These are phyloP conservation scores for Limtongozyma cylindracea DNA, from an alignment of 805 yeast genomes.

Conservation along the genomic window DNA sequence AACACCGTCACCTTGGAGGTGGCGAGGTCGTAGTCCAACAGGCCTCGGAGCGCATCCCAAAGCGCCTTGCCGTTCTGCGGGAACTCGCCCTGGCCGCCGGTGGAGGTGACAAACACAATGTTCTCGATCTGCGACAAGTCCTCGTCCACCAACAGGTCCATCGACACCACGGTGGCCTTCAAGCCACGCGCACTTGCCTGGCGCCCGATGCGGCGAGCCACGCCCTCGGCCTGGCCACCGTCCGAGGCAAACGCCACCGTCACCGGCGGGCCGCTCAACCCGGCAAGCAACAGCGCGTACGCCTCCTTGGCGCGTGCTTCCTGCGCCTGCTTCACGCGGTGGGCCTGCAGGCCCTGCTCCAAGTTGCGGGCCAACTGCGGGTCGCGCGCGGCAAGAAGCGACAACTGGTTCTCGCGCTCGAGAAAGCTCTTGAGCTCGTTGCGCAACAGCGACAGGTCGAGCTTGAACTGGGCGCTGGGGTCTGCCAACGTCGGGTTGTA, in stretches of 20 bases:
- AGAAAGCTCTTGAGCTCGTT: slow-evolving; percentile 56
- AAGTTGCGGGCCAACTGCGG: slow-evolving; percentile 64
- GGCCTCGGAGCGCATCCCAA: slow-evolving; percentile 44
- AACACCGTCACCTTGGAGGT: slow-evolving; percentile 32
- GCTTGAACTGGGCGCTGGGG: slow-evolving; percentile 34
- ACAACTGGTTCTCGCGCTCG: slow-evolving; percentile 74
- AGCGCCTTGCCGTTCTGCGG: slow-evolving; percentile 60
- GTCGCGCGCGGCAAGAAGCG: slow-evolving; percentile 40
- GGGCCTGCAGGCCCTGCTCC: slow-evolving; percentile 29
- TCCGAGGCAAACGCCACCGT: slow-evolving; percentile 76
- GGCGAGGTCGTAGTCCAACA: slow-evolving; percentile 41
- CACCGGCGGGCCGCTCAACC: slow-evolving; percentile 79
- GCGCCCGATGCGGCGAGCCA: slow-evolving; percentile 57
- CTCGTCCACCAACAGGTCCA: slow-evolving; percentile 52
- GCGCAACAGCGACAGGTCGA: slow-evolving; percentile 67
- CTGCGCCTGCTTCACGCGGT: slow-evolving; percentile 26
- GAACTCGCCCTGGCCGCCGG: slow-evolving; percentile 75
- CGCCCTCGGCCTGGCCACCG: slow-evolving; percentile 67
- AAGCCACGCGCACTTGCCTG: slow-evolving; percentile 66
- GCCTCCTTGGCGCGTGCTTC: slow-evolving; percentile 51
- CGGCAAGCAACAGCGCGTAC: slow-evolving; percentile 51
- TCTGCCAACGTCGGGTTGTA: slow-evolving; percentile 38
- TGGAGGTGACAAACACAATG: slow-evolving; percentile 43
- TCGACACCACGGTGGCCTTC: slow-evolving; percentile 34
- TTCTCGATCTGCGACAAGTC: slow-evolving; percentile 50